A percentile compares a stretch with the other conserved stretches of the same genome.
phyloP scores from a whole-genome alignment of 2,329 filamentous ascomycete genomes.

The Fusarium liriodendri region DNA sequence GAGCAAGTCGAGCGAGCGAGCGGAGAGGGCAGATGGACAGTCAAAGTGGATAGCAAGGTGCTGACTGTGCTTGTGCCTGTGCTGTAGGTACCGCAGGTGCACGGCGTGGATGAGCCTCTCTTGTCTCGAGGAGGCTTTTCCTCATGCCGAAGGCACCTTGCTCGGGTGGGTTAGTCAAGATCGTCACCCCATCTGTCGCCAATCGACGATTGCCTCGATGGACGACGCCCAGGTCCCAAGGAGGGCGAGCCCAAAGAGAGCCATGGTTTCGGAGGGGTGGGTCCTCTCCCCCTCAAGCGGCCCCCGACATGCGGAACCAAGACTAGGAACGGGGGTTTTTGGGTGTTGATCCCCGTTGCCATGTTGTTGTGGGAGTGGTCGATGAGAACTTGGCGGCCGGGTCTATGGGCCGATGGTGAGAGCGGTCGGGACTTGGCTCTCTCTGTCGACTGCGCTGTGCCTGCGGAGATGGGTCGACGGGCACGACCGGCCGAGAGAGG shows the following conservation, averaged over 20 bases:
- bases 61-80: constrained; percentile 22
- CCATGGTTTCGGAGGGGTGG: constrained; percentile 38
- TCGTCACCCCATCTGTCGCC: constrained; percentile 36
- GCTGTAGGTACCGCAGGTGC: constrained; percentile 24
- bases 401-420: constrained; percentile 38
- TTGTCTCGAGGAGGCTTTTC: constrained; percentile 20
- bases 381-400: constrained; percentile 39
- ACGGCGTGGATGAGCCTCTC: constrained; percentile 22
- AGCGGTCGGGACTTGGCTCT: constrained; percentile 24
- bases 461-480: constrained; percentile 20
- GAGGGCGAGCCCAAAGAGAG: constrained; percentile 9
- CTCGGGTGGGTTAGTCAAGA: constrained; percentile 36
- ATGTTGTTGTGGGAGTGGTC: constrained; percentile 17
- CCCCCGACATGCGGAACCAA: constrained; percentile 16
- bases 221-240: constrained; percentile 17
- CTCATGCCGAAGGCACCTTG: constrained; percentile 26
- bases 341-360: constrained; percentile 32
- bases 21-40: background rate
- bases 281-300: background rate
- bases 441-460: constrained; percentile 13
- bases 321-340: constrained; percentile 24
- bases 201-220: constrained; percentile 42
- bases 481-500: constrained; percentile 20
- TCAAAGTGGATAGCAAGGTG: background rate
- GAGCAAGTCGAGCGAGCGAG: constrained; percentile 7